These are phyloP conservation scores for Curvularia spicifera DNA, from an alignment of 2,329 filamentous ascomycete species.

Conservation along the genomic window DNA sequence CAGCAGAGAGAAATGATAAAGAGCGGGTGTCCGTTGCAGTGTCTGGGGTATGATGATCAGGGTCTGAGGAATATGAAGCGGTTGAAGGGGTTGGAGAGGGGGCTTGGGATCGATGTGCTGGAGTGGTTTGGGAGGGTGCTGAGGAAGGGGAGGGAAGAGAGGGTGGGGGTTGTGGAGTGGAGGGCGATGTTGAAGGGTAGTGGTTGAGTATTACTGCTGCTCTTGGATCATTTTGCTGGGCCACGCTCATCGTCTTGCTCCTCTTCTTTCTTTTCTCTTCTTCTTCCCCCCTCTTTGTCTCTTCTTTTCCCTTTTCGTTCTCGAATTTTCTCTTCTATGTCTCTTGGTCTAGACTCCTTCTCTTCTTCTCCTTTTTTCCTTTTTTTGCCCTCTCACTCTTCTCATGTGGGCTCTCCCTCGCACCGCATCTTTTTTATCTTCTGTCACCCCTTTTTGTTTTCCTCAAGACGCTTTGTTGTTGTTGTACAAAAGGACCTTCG, in stretches of 20 bases:
- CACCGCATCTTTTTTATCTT: not conserved
- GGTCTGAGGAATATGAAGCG: constrained; percentile 37
- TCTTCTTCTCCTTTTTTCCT: not conserved
- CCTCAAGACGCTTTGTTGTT: not conserved
- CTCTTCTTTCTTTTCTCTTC: not conserved
- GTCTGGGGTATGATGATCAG: constrained; percentile 46
- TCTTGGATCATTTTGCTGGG: too few species aligned
- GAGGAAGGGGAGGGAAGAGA: constrained; percentile 36
- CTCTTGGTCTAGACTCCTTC: not conserved
- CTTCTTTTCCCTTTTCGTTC: not conserved
- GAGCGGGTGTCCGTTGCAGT: constrained; percentile 51
- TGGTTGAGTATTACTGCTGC: too few species aligned
- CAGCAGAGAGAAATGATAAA: constrained; percentile 55
- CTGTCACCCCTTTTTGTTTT: not conserved
- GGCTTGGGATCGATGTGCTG: constrained; percentile 35
- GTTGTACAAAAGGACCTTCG: not conserved
- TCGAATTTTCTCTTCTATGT: not conserved
- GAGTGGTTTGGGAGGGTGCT: constrained; percentile 51
- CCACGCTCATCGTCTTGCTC: not conserved
- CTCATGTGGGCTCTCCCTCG: not conserved
- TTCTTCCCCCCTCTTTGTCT: not conserved
- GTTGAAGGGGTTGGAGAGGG: constrained; percentile 38
- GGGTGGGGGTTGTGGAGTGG: constrained; percentile 43
- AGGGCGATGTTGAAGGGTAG: constrained; percentile 22
- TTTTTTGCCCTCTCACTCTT: not conserved